Conservation (phyloP, 306 rosid species). For the Prunus salicina region DNA sequence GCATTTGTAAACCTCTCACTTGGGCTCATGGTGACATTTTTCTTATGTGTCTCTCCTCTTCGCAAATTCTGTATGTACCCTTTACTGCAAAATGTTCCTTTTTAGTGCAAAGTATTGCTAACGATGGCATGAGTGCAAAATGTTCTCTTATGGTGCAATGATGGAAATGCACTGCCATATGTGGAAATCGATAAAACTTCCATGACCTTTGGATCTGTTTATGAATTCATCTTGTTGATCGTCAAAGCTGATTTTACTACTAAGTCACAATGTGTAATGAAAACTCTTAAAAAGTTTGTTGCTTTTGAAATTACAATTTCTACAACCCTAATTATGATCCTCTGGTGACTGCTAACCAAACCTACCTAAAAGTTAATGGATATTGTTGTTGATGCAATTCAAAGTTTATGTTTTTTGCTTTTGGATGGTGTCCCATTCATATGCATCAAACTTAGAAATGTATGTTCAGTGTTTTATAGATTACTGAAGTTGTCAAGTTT, state of each 20-base stretch:
- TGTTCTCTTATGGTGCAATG: background rate
- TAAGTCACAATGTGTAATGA: background rate
- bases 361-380: background rate
- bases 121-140: background rate
- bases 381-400: background rate
- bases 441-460: background rate
- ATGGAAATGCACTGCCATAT: background rate
- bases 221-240: background rate
- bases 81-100: too few species aligned
- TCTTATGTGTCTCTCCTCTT: slow-evolving; percentile 95
- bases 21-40: slow-evolving; percentile 96
- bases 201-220: background rate
- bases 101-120: background rate
- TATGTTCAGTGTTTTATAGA: background rate
- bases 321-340: background rate
- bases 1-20: slow-evolving; percentile 84
- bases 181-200: background rate
- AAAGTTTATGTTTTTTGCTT: background rate
- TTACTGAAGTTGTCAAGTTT: background rate
- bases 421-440: background rate
- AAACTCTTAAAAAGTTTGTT: background rate
- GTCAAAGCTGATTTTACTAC: background rate
- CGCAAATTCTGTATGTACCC: slow-evolving; percentile 79
- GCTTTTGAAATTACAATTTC: background rate
- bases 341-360: background rate